phyloP scores from a whole-genome alignment of 768 basidiomycete species.

The Amyloporia xantha region DNA sequence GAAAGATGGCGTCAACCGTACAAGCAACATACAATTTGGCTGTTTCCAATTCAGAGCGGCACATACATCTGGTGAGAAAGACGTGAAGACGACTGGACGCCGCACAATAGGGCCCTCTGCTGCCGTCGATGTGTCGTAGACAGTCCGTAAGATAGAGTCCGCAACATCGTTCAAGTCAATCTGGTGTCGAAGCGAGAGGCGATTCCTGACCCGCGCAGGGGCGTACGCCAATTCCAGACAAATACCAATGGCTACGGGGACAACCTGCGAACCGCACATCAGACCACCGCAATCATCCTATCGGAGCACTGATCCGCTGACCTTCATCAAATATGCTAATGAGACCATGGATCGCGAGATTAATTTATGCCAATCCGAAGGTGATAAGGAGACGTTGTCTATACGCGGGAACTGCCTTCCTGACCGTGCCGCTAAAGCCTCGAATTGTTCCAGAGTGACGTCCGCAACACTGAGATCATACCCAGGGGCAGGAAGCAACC shows the following conservation, averaged over 20 bases:
- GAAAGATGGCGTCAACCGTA: slow-evolving; percentile 2
- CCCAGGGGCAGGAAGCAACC: slow-evolving; percentile 63
- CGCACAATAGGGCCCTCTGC: slow-evolving; percentile 47
- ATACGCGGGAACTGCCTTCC: slow-evolving; percentile 34
- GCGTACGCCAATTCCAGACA: slow-evolving; percentile 83
- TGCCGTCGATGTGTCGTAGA: slow-evolving; percentile 61
- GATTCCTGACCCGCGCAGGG: slow-evolving; percentile 39
- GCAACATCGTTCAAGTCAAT: slow-evolving; percentile 77
- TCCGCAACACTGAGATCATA: slow-evolving; percentile 81
- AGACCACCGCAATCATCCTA: background rate
- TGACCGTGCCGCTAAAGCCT: slow-evolving; percentile 47
- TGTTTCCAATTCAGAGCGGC: slow-evolving; percentile 97
- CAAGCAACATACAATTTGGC: slow-evolving; percentile 75
- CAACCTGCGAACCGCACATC: slow-evolving; percentile 10
- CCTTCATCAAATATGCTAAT: slow-evolving; percentile 70
- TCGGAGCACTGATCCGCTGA: slow-evolving; percentile 30
- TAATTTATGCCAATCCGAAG: slow-evolving; percentile 40
- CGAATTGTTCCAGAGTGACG: slow-evolving; percentile 78
- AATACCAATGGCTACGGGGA: slow-evolving; percentile 61
- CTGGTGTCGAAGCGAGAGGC: slow-evolving; percentile 40
- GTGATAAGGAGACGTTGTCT: slow-evolving; percentile 13
- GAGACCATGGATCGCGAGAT: slow-evolving; percentile 58
- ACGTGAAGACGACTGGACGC: slow-evolving; percentile 85
- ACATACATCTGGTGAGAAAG: slow-evolving; percentile 86
- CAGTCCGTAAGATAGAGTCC: slow-evolving; percentile 76